A percentile compares a stretch with the other conserved stretches of the same genome.
These are phyloP conservation scores for Verticillium nonalfalfae DNA, from an alignment of 2,329 filamentous ascomycete genomes.

Conservation along the genomic window DNA sequence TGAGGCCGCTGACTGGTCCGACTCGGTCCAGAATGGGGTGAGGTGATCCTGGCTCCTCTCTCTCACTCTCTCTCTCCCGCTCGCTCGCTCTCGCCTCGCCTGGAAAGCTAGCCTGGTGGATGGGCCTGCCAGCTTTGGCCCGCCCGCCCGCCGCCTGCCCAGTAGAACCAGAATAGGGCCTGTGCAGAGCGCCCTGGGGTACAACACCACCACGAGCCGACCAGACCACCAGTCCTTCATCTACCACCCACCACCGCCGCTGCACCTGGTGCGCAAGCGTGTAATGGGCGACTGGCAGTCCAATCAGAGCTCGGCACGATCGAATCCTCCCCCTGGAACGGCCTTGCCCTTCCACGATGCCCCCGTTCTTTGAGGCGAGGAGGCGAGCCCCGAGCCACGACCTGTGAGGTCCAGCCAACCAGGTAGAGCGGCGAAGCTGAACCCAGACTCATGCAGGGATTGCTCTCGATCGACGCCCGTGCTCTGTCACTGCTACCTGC, in stretches of 20 bases:
- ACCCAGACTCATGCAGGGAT: not conserved
- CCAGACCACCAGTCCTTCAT: not conserved
- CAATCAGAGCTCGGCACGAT: not conserved
- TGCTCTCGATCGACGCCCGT: not conserved
- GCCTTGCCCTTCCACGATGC: not conserved
- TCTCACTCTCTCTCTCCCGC: not conserved
- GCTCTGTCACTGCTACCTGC: not conserved
- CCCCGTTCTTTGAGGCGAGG: not conserved
- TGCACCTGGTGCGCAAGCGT: not conserved
- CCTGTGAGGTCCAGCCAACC: not conserved
- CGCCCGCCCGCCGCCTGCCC: not conserved
- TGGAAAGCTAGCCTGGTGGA: too few relatives aligned
- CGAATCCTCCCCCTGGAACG: not conserved
- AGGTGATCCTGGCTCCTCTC: not conserved
- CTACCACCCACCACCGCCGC: not conserved
- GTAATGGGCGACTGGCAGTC: not conserved
- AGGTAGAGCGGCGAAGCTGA: not conserved
- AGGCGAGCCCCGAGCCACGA: not conserved
- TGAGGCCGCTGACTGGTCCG: not conserved
- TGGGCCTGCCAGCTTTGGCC: too few relatives aligned
- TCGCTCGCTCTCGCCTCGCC: too few relatives aligned
- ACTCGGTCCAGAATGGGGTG: not conserved
- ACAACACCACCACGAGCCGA: not conserved
- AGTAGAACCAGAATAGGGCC: not conserved
- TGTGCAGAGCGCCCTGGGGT: not conserved